Evolutionary conservation across 2,329 filamentous ascomycete genomes (phyloP), one percentile per base, ranked within the genome.

Genomic region (Verticillium klebahnii): DNA sequence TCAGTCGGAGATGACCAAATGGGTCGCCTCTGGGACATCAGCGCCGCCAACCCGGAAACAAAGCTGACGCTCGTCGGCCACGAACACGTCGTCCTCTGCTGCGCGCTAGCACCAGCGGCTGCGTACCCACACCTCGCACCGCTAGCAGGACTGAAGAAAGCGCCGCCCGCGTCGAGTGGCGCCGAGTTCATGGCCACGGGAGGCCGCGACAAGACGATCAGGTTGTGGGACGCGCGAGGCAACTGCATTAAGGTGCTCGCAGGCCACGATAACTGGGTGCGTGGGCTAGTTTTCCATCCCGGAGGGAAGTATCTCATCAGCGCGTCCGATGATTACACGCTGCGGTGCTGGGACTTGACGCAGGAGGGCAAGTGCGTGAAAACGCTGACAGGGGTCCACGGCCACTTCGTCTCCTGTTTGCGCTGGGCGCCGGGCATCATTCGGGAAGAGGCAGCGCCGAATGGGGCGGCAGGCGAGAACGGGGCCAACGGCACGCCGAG

Each of bases 251-350:
- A 92, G 73, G 95, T 90, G 0, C 80, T 98, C 1, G 78, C 87
- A 1, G 94, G 94, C 1, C 94, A 97, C 72, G 93, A 97, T 73
- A 97, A 97, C 73, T 98, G 94, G 94, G 87, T 98, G 9, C 87
- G 92, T 36, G 90, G 85, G 0, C 76, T 97, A 6, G 87, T 92
- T 11, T 98, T 97, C 74, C 94, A 97, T 70, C 94, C 94, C 0
- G 91, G 92, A 9, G 94, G 94, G 54, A 96, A 94, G 75, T 97
- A 95, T 70, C 82, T 98, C 1, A 78, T 98, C 6, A 93, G 89
- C 7, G 91, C 90, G 23, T 85, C 89, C 17, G 94, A 98, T 73
- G 94, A 98, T 78, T 96, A 95, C 78, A 93, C 92, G 5, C 82
- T 98, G 63, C 84, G 93, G 61, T 97, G 93, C 79, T 98, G 94